A percentile compares a stretch with the other conserved stretches of the same genome.
Conservation (phyloP, 495 filamentous ascomycete species). For the Penicillium bialowiezense region DNA sequence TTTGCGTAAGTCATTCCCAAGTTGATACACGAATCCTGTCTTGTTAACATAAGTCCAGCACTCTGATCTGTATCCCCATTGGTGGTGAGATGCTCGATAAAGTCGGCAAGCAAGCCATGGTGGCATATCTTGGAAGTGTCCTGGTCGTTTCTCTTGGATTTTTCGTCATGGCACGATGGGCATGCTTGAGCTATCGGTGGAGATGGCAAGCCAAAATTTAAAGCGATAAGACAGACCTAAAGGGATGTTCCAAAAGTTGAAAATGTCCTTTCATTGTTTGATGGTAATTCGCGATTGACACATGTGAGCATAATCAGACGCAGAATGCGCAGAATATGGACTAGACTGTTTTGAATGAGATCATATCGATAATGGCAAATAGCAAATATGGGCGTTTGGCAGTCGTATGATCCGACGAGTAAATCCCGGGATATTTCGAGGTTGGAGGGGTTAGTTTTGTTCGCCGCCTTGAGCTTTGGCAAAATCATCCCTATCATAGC, state of each 20-base stretch:
- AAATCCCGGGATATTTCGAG: too few relatives aligned
- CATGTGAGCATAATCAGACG: too few relatives aligned
- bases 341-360: too few relatives aligned
- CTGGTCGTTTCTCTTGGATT: slow-evolving; percentile 34
- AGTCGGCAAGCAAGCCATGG: slow-evolving; percentile 33
- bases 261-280: slow-evolving; percentile 1
- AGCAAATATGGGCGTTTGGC: too few relatives aligned
- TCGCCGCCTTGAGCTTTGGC: slow-evolving; percentile 66
- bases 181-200: slow-evolving; percentile 49
- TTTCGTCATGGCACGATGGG: slow-evolving; percentile 47
- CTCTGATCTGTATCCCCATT: slow-evolving; percentile 39
- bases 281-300: not conserved
- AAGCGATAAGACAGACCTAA: not conserved
- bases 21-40: not conserved
- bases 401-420: too few relatives aligned
- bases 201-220: slow-evolving; percentile 39
- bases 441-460: slow-evolving; percentile 62
- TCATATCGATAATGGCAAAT: too few relatives aligned
- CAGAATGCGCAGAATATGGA: too few relatives aligned
- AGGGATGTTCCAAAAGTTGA: not conserved
- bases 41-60: slow-evolving; percentile 19
- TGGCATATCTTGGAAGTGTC: slow-evolving; percentile 36
- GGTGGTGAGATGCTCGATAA: slow-evolving; percentile 43
- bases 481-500: slow-evolving; percentile 58
- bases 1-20: slow-evolving; percentile 42